These are phyloP conservation scores for Rugosomyces carneus DNA, from an alignment of 1,284 basidiomycete genomes.

Conservation along the genomic window DNA sequence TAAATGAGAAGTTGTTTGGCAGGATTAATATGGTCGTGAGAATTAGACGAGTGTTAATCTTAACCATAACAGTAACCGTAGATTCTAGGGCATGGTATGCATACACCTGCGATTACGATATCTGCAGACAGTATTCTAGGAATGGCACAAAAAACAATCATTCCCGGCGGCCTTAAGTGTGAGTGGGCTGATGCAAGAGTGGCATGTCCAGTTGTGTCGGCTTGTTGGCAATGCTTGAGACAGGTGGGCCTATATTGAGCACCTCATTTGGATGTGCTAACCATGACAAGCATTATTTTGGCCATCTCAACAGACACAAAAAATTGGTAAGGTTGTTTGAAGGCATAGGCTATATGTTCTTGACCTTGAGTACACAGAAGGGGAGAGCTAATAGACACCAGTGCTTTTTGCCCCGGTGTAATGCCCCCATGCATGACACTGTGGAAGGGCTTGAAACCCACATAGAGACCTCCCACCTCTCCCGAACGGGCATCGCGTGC, in stretches of 20 bases:
- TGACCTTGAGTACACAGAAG: background rate
- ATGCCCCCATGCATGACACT: constrained; percentile 13
- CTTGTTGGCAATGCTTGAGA: constrained; percentile 18
- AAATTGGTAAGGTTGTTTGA: background rate
- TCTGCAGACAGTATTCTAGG: constrained; percentile 15
- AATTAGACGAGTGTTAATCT: too few species aligned
- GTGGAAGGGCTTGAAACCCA: constrained; percentile 15
- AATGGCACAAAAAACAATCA: constrained; percentile 16
- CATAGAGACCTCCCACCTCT: constrained; percentile 18
- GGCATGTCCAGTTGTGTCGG: constrained; percentile 16
- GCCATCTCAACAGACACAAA: background rate
- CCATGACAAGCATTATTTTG: constrained; percentile 11
- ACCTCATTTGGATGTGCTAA: background rate
- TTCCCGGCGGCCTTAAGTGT: constrained; percentile 16
- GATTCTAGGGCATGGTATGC: constrained; percentile 16
- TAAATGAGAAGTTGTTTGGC: too few species aligned
- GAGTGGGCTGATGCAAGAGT: constrained; percentile 20
- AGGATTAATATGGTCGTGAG: too few species aligned
- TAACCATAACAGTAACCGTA: background rate
- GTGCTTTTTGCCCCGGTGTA: constrained; percentile 18
- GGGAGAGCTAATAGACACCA: background rate
- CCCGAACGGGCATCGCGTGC: constrained; percentile 15
- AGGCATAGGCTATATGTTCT: background rate
- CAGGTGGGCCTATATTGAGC: constrained; percentile 9
- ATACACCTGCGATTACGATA: constrained; percentile 12